Base-by-base conservation (phyloP, 2,329 filamentous ascomycete species). In the Chrysoporthe cubensis region DNA sequence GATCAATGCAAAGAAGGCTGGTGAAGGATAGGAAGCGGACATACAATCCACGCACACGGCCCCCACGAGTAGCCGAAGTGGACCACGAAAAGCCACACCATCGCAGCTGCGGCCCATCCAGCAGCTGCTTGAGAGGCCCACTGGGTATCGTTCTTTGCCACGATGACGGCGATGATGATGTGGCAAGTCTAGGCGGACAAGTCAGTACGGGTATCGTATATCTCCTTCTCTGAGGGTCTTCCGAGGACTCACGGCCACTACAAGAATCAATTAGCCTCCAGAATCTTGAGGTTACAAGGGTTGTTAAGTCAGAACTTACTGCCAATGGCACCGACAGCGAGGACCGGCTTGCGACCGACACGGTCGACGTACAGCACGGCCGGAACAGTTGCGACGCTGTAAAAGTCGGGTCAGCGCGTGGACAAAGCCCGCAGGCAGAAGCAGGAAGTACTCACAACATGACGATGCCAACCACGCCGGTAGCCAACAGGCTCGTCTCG, bases 61-160 rank as follows among this genome's bases (percentile, higher is more conserved):
- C 90, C 90, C 91, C 91, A 94, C 0, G 85, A 88, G 75, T 92
- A 93, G 42, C 89, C 91, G 73, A 94, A 94, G 77, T 91, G 86
- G 42, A 92, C 81, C 40, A 92, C 88, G 71, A 91, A 93, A 0
- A 94, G 82, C 90, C 91, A 93, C 9, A 91, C 87, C 86, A 91
- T 90, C 64, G 75, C 79, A 2, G 84, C 81, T 6, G 84, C 89
- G 0, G 90, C 91, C 91, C 91, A 94, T 1, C 91, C 91, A 0
- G 90, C 89, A 0, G 84, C 85, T 7, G 76, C 73, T 69, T 93
- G 84, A 0, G 80, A 75, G 0, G 77, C 75, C 82, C 90, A 94
- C 3, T 82, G 78, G 70, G 87, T 75, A n/a, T 87, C 79, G 74
- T 89, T 88, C 70, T 82, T 86, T 46, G 88, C 91, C 4, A 90